Conservation (phyloP, 2,329 filamentous ascomycete species). For the Lachnellula occidentalis region DNA sequence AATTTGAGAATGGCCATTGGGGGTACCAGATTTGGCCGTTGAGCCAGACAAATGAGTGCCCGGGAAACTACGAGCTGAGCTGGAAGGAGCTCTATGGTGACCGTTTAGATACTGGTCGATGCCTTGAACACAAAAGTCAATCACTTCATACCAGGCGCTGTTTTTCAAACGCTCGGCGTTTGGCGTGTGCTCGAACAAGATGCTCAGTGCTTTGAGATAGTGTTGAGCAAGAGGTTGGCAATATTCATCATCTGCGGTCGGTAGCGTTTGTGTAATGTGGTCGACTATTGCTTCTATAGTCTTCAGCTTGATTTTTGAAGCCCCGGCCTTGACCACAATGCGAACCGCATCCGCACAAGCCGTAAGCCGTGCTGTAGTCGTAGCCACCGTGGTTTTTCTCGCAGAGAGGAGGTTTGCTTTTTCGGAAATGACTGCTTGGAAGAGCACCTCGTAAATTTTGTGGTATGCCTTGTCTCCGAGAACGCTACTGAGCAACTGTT, state of each 20-base stretch:
- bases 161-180: conserved; percentile 74
- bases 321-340: conserved; percentile 63
- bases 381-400: conserved; percentile 45
- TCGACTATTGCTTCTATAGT: conserved; percentile 74
- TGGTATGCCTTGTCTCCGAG: conserved; percentile 77
- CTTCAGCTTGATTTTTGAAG: conserved; percentile 64
- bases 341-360: conserved; percentile 68
- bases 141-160: conserved; percentile 35
- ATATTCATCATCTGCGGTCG: conserved; percentile 54
- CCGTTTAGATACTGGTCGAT: conserved; percentile 46
- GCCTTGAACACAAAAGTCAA: conserved; percentile 57
- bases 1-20: conserved; percentile 29
- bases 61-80: conserved; percentile 16
- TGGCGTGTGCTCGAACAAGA: conserved; percentile 64
- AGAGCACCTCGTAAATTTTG: conserved; percentile 74
- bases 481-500: conserved; percentile 21
- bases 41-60: conserved; percentile 17
- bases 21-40: conserved; percentile 17
- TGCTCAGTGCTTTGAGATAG: conserved; percentile 70
- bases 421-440: conserved; percentile 62
- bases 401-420: conserved; percentile 54
- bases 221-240: conserved; percentile 67
- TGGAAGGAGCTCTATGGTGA: conserved; percentile 11
- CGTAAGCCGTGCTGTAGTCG: conserved; percentile 53
- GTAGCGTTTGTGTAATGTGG: conserved; percentile 73